Base-by-base conservation (phyloP, 768 basidiomycete genomes). In the Panaeolus papilionaceus region DNA sequence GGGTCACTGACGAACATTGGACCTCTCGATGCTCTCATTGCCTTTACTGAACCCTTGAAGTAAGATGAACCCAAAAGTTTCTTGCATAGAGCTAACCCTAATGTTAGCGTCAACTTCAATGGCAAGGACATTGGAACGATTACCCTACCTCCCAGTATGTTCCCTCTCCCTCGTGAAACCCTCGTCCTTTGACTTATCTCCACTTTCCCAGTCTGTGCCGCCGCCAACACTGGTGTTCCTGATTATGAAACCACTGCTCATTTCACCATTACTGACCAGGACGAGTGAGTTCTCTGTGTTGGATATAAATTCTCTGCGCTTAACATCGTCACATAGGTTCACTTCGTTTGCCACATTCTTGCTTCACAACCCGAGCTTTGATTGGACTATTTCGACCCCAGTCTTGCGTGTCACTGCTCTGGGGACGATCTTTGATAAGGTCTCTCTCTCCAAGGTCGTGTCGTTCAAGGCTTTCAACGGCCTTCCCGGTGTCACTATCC, bases 401-500 rank as follows among this genome's bases (percentile, higher is more conserved):
- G 85, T 80, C 47, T 85, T 92, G 61, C 85, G 88, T 38, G 76
- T 93, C 16, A 84, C 81, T 2, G 90, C 92, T 4, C 83, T 92
- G 1, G 89, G 88, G 16, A 90, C 89, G 11, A 85, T 88, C 69
- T 92, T 92, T 69, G 88, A 91, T 68, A 84, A 85, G 66, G 85
- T 92, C 37, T 79, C 82, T 0, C 81, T 93, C 40, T 84, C 80
- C 61, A 92, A 92, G 77, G 79, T 82, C 1, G 73, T 92, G 44
- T 77, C 86, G 4, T 84, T 92, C 79, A 89, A 87, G 72, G 92
- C 90, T 4, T 92, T 92, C 76, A 88, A 92, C 67, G 84, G 84
- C 38, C 79, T 93, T 7, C 89, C 89, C 8, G 90, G 90, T 6
- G 88, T 92, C 49, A 88, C 86, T 6, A 90, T 92, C 73, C 86